Evolutionary conservation across 192 early-diverging fungal species (phyloP), one percentile per base, ranked within the genome.

Genomic region (Coemansia sp.): DNA sequence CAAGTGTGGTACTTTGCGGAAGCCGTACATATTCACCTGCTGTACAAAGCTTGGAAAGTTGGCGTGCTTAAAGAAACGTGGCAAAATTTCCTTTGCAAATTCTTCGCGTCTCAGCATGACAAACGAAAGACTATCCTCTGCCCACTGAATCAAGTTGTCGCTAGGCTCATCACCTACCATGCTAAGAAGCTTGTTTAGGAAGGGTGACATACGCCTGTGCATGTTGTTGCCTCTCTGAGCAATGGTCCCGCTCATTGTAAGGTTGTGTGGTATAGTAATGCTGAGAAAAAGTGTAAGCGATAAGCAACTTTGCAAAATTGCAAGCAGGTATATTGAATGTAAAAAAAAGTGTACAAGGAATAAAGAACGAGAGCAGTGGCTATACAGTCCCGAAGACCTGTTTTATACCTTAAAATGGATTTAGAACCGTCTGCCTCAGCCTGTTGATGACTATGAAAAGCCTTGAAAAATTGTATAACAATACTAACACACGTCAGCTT

Each of bases 1-100:
- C n/a, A 96, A 72, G 74, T 97, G 93, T n/a, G 94, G 95, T 9
- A 97, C 89, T 64, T 99, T 99, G 82, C 95, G 96, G 69, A 99
- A 99, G 14, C 93, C 97, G 71, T 99, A 96, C 91, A 96, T 91
- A 74, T 96, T 96, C 14, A 95, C 83, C 71, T 96, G 95, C 27
- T 94, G 89, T 0, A 95, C 94, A 87, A 96, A 96, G 31, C 88
- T 90, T 15, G 91, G 85, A 74, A 95, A 95, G 42, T 95, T 95
- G 78, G 89, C 91, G 86, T 96, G 95, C 77, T 96, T 96, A 75
- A 95, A 96, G 69, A 91, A 93, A 17, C 83, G 85, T 23, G 95
- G 94, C 38, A 96, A 78, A 23, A 96, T 89, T 50, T 88, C 82
- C 51, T 90, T 88, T 12, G 92, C 89, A 85, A 96, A 94, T 14